Evolutionary conservation across 2,329 filamentous ascomycete species (phyloP).

Genomic region (Trichoderma atrobrunneum): DNA sequence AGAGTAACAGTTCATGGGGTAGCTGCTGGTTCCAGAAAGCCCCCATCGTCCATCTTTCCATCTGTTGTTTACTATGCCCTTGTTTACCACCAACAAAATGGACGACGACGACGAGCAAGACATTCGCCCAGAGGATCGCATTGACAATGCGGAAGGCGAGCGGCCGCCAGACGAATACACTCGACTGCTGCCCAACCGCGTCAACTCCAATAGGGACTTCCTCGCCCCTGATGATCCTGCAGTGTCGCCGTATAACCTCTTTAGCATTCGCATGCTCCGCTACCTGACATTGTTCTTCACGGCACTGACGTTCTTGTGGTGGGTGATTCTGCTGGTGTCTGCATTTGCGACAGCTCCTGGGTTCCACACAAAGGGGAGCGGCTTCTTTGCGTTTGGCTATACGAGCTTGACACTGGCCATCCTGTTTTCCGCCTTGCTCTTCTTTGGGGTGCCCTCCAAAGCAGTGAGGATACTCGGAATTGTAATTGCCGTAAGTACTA

Average conservation of each 20-base stretch:
- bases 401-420: conserved; percentile 75
- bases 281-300: conserved; percentile 76
- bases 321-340: conserved; percentile 83
- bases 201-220: conserved; percentile 46
- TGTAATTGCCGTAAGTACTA: conserved; percentile 51
- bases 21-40: background rate
- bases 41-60: background rate
- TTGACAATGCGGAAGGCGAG: conserved; percentile 20
- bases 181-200: conserved; percentile 66
- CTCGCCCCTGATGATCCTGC: conserved; percentile 44
- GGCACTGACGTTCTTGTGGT: conserved; percentile 80
- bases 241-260: conserved; percentile 92
- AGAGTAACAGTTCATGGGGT: background rate
- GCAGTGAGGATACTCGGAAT: conserved; percentile 71
- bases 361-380: conserved; percentile 83
- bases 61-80: conserved; percentile 30
- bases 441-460: conserved; percentile 82
- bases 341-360: conserved; percentile 87
- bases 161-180: conserved; percentile 51
- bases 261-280: conserved; percentile 78
- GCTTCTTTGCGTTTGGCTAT: conserved; percentile 86
- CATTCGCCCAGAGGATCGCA: background rate
- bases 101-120: conserved; percentile 24
- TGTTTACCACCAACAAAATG: conserved; percentile 32
- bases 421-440: conserved; percentile 73